A percentile compares a stretch with the other conserved stretches of the same genome.
Conservation (phyloP, 108 stramenopile genomes). For the Nannochloropsis gaditana region DNA sequence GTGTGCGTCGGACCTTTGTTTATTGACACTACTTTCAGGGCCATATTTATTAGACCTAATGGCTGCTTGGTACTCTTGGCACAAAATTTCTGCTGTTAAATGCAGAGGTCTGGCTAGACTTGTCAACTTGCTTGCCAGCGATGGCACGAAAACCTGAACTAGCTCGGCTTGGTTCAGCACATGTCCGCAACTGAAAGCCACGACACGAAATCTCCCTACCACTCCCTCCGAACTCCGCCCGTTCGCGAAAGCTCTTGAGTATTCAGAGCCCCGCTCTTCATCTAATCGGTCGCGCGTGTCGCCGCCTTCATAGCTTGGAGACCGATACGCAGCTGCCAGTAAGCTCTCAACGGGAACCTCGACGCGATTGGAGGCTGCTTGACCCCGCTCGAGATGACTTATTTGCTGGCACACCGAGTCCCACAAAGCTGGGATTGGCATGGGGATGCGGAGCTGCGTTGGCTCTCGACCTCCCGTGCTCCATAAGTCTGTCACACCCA, state of each 20-base stretch:
- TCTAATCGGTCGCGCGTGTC: no score
- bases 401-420: not conserved
- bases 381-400: not conserved
- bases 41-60: not conserved
- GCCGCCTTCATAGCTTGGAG: not conserved
- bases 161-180: not conserved
- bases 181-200: constrained; percentile 14
- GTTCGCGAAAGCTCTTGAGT: not conserved
- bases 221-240: not conserved
- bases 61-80: not conserved
- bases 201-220: not conserved
- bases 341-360: not conserved
- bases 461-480: not conserved
- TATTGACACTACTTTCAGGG: not conserved
- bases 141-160: not conserved
- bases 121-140: not conserved
- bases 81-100: not conserved
- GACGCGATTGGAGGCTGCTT: not conserved
- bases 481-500: constrained; percentile 9
- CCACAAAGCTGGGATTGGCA: not conserved
- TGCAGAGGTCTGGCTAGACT: not conserved
- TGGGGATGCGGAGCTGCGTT: not conserved
- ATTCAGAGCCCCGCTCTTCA: no score
- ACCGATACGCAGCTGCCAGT: not conserved
- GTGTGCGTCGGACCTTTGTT: not conserved